Percentiles rank a stretch among this genome's conserved stretches.
Conservation (phyloP, 2,329 filamentous ascomycete genomes). For the Aspergillus clavatus region DNA sequence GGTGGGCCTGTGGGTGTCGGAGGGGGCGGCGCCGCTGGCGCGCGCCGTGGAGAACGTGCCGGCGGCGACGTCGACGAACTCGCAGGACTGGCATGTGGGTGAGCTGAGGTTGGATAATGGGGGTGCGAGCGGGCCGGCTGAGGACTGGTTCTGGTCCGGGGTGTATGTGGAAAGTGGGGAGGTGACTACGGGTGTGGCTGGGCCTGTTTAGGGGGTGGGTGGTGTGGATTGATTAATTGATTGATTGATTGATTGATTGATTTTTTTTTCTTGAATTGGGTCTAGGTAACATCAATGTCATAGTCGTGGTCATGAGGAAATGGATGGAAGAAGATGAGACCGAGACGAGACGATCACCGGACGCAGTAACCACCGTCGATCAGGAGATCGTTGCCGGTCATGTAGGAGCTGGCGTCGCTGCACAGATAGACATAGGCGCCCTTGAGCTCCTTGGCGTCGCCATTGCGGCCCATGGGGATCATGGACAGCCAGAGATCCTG, state of each 20-base stretch:
- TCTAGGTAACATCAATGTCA: too few relatives aligned
- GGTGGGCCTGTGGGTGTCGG: conserved; percentile 67
- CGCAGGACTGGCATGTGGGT: conserved; percentile 68
- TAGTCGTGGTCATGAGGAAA: too few relatives aligned
- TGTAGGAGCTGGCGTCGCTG: conserved; percentile 47
- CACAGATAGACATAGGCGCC: conserved; percentile 50
- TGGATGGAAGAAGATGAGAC: conserved; percentile 1
- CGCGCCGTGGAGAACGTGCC: conserved; percentile 58
- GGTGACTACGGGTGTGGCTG: background rate
- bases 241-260: too few relatives aligned
- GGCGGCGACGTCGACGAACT: conserved; percentile 60
- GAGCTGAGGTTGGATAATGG: conserved; percentile 60
- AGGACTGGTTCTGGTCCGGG: conserved; percentile 69
- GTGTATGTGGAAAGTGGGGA: conserved; percentile 61
- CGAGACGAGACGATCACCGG: too few relatives aligned
- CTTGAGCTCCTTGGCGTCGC: conserved; percentile 62
- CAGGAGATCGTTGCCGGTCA: conserved; percentile 45
- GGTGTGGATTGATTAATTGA: too few relatives aligned
- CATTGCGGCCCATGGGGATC: conserved; percentile 58
- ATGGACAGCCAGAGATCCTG: conserved; percentile 56
- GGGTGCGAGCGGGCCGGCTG: conserved; percentile 47
- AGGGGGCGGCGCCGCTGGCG: conserved; percentile 53
- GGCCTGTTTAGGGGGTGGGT: background rate
- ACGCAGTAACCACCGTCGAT: conserved; percentile 49
- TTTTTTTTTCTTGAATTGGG: background rate